Evolutionary conservation across 148 eudicot species (phyloP), one percentile per base, ranked within the genome.

Genomic region (Diospyros kaki): DNA sequence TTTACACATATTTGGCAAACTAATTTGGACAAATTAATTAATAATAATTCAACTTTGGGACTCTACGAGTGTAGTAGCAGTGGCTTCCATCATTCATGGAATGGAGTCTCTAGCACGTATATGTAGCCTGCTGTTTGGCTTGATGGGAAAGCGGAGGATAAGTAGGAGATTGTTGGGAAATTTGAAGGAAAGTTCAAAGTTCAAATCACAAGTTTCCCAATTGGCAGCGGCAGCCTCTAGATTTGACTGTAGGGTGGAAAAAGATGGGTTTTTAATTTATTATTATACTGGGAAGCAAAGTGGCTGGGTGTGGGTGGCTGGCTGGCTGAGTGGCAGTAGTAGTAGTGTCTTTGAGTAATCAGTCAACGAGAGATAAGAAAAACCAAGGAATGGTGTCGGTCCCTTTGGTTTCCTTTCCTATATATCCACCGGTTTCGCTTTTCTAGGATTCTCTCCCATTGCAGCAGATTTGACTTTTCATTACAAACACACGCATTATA

Each of bases 401-500:
- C 28, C 28, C 28, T 28, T 28, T 28, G 0, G 0, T 28, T 28
- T 28, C 28, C 28, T 28, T 28, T 28, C 28, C 28, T 28, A 9
- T 56, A 12, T 12, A n/a, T 58, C 4, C 44, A 58, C n/a, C 45
- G 50, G 10, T 8, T 60, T 39, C 43, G 28, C 78, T 75, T 79
- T 74, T 68, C 62, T 43, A 70, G 77, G 53, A 13, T 46, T 28
- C 28, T 28, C 28, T 28, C 28, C 28, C 28, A 28, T 28, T 76
- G 53, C 75, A 58, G 53, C 75, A 58, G 62, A 62, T 74, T 79
- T 69, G 78, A 75, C 79, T 80, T 80, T 71, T 53, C 3, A 64
- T 64, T 15, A 5, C 7, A 69, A 46, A 52, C 10, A 68, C n/a
- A 15, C 7, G 17, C 17, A 58, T 28, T 38, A 55, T 14, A 39